phyloP scores from a whole-genome alignment of 1,139 yeast species.

The Suhomyces maxii region DNA sequence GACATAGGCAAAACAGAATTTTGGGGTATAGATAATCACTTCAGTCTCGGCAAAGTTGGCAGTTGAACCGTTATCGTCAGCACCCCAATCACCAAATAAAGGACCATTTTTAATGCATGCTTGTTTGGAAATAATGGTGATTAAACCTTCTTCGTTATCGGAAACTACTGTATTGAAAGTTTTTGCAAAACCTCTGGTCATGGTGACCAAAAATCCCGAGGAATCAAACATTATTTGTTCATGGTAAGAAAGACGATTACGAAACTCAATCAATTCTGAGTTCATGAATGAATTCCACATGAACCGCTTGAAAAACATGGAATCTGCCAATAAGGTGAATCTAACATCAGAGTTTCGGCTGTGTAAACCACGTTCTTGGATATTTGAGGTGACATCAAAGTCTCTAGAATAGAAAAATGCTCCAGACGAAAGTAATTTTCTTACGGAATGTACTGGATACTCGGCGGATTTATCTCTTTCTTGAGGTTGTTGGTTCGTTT shows the following conservation, averaged over 20 bases:
- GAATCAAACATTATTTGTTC: slow-evolving; percentile 55
- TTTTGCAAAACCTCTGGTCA: slow-evolving; percentile 67
- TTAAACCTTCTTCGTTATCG: slow-evolving; percentile 40
- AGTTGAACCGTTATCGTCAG: slow-evolving; percentile 71
- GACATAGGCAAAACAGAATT: slow-evolving; percentile 56
- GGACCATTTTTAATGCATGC: slow-evolving; percentile 61
- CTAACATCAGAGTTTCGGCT: slow-evolving; percentile 24
- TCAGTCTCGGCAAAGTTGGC: slow-evolving; percentile 71
- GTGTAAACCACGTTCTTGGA: slow-evolving; percentile 54
- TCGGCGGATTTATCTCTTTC: slow-evolving; percentile 37
- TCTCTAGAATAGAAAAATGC: slow-evolving; percentile 65
- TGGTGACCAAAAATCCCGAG: slow-evolving; percentile 57
- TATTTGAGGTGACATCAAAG: slow-evolving; percentile 61
- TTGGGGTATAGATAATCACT: slow-evolving; percentile 54
- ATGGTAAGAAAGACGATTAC: slow-evolving; percentile 51
- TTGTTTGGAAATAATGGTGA: slow-evolving; percentile 68
- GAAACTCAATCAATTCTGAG: slow-evolving; percentile 56
- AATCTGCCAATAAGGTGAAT: slow-evolving; percentile 39
- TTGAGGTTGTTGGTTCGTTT: slow-evolving; percentile 7
- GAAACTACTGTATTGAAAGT: slow-evolving; percentile 50
- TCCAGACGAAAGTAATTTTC: slow-evolving; percentile 59
- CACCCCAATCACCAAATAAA: slow-evolving; percentile 66
- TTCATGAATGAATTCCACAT: slow-evolving; percentile 68
- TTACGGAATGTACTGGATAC: slow-evolving; percentile 60
- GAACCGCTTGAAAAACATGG: slow-evolving; percentile 53